Evolutionary conservation across 768 basidiomycete species (phyloP).

Genomic region (Mycena latifolia): DNA sequence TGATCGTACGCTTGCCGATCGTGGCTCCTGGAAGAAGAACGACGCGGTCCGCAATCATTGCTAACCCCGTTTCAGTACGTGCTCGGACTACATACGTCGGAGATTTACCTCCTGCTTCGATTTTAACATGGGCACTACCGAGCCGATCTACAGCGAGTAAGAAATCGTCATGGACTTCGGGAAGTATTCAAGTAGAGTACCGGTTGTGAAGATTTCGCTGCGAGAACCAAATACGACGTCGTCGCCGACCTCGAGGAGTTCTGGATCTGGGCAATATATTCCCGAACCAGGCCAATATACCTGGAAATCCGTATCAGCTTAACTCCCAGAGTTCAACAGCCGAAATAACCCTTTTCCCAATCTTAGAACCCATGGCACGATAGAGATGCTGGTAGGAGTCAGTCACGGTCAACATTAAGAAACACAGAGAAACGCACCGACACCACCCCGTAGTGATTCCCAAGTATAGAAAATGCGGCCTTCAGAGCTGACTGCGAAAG

Average conservation of each 20-base stretch:
- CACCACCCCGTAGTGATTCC: conserved; percentile 58
- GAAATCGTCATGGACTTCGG: background rate
- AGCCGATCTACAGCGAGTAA: background rate
- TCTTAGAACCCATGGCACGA: conserved; percentile 60
- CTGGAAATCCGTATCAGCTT: conserved; percentile 26
- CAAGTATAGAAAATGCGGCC: conserved; percentile 54
- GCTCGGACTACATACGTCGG: background rate
- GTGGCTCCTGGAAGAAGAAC: conserved; percentile 55
- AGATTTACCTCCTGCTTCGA: background rate
- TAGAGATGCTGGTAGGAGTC: conserved; percentile 38
- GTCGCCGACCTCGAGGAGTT: conserved; percentile 60
- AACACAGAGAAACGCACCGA: conserved; percentile 45
- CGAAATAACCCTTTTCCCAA: conserved; percentile 45
- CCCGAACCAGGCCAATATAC: background rate
- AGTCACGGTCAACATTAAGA: background rate
- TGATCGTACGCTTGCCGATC: conserved; percentile 54
- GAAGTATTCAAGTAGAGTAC: background rate
- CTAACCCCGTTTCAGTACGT: conserved; percentile 28
- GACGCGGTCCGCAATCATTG: conserved; percentile 63
- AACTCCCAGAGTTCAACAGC: background rate
- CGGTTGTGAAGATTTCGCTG: conserved; percentile 53
- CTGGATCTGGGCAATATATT: conserved; percentile 53
- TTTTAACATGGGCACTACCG: background rate
- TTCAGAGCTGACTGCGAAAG: conserved; percentile 51
- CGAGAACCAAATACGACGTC: conserved; percentile 62